Conservation (phyloP, 495 filamentous ascomycete genomes). For the Chaetomidium leptoderma region DNA sequence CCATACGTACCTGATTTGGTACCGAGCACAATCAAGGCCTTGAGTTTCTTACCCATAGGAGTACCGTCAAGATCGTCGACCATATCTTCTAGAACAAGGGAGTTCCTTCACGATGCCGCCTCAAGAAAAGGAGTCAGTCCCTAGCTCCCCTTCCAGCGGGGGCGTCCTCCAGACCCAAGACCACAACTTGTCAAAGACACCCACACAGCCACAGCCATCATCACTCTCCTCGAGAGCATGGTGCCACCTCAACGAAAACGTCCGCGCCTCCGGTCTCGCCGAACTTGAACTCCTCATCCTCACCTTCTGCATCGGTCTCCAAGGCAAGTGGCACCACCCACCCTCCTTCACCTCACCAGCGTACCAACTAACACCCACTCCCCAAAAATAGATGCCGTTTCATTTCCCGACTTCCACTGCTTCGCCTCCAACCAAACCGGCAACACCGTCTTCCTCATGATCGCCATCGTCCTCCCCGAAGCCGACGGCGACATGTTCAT, state of each 20-base stretch:
- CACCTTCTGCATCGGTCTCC: slow-evolving; percentile 42
- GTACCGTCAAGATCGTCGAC: background rate
- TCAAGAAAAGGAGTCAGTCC: background rate
- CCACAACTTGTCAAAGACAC: background rate
- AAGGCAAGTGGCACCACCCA: slow-evolving; percentile 32
- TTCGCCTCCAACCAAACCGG: slow-evolving; percentile 65
- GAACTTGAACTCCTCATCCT: slow-evolving; percentile 43
- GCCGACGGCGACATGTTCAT: slow-evolving; percentile 46
- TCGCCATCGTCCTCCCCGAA: slow-evolving; percentile 50
- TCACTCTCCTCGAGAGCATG: slow-evolving; percentile 26
- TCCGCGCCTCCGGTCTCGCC: slow-evolving; percentile 35
- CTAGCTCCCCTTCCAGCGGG: background rate
- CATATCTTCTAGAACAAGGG: background rate
- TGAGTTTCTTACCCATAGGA: background rate
- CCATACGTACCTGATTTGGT: too few relatives aligned
- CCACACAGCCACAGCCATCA: background rate
- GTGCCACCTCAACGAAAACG: slow-evolving; percentile 35
- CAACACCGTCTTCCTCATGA: slow-evolving; percentile 56
- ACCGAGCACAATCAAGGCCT: too few relatives aligned
- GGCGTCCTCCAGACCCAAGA: background rate
- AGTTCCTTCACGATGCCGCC: background rate
- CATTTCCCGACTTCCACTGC: slow-evolving; percentile 59
- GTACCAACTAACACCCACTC: background rate
- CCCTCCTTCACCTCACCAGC: background rate
- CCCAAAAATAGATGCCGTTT: slow-evolving; percentile 47